Evolutionary conservation across 345 rosid genomes (phyloP), one percentile per base, ranked within the genome.

Genomic region (Toxicodendron radicans): DNA sequence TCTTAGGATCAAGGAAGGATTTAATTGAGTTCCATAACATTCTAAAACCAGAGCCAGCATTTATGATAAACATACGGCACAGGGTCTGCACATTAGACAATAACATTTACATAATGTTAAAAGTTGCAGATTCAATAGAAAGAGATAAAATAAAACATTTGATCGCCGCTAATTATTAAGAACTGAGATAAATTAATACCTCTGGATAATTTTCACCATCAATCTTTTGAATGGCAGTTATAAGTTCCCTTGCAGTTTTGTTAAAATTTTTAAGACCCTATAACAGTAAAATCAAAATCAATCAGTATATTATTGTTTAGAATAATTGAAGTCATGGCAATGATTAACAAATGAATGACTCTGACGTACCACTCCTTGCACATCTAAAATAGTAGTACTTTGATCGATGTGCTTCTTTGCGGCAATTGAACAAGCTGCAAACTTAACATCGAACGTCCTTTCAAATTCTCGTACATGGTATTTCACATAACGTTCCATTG

Each of bases 31-130:
- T 95, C 99, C 99, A 95, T 92, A 95, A 74, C 94, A 95, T 91
- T 82, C 99, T 95, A 75, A 95, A 95, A 84, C 99, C 99, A 45
- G 94, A 90, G 33, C 99, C 98, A 45, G 99, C 99, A 82, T 95
- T 93, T 85, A 95, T 90, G 83, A 95, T 95, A 86, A 95, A 93
- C 99, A 95, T 95, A 76, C 94, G 94, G 69, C 88, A 88, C 91
- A 95, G 85, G 77, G 94, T 88, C 97, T 92, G 90, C 79, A 66
- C 14, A 73, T 63, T 76, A 41, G 53, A 53, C 23, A 73, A 18
- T 16, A 60, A 35, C 58, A 63, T 57, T 23, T 53, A 51, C 63
- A 74, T 53, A 24, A 65, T 1, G 61, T 13, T 66, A 52, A 67
- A 69, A 67, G 57, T 30, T 30, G 49, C 2, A 49, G 62, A 27